phyloP scores from a whole-genome alignment of 768 basidiomycete species.

The Tricholoma sp. region DNA sequence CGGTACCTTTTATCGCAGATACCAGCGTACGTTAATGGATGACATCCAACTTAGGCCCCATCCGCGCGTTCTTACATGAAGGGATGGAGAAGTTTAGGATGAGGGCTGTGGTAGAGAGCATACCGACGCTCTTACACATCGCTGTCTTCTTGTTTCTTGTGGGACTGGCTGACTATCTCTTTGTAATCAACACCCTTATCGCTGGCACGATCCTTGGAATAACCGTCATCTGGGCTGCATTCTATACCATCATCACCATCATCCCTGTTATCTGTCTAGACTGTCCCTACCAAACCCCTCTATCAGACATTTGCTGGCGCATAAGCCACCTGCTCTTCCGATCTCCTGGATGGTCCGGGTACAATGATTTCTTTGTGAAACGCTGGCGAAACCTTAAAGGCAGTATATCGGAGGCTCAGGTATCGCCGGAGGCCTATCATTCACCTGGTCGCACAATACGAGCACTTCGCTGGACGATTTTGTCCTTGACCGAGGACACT shows the following conservation, averaged over 20 bases:
- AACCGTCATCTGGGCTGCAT: slow-evolving; percentile 16
- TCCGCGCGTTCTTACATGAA: not conserved
- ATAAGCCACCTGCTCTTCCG: slow-evolving; percentile 16
- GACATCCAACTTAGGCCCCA: not conserved
- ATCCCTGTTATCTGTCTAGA: slow-evolving; percentile 27
- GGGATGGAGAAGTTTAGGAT: slow-evolving; percentile 27
- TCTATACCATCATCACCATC: slow-evolving; percentile 28
- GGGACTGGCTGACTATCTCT: slow-evolving; percentile 38
- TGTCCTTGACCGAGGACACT: slow-evolving; percentile 25
- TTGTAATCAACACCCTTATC: slow-evolving; percentile 7
- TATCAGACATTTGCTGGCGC: slow-evolving; percentile 27
- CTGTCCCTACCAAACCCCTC: slow-evolving; percentile 32
- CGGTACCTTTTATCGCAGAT: not conserved
- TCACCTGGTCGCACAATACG: slow-evolving; percentile 28
- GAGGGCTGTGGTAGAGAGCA: slow-evolving; percentile 30
- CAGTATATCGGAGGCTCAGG: slow-evolving; percentile 22
- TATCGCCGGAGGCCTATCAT: slow-evolving; percentile 18
- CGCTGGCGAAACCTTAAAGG: not conserved
- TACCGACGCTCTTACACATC: slow-evolving; percentile 41
- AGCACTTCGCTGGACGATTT: slow-evolving; percentile 32
- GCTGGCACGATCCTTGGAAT: slow-evolving; percentile 27
- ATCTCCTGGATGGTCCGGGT: slow-evolving; percentile 7
- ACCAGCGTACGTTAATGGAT: not conserved
- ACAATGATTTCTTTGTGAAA: slow-evolving; percentile 3
- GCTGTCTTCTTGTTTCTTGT: slow-evolving; percentile 50